phyloP scores from a whole-genome alignment of 2,329 filamentous ascomycete genomes.

The Cryphonectria parasitica region DNA sequence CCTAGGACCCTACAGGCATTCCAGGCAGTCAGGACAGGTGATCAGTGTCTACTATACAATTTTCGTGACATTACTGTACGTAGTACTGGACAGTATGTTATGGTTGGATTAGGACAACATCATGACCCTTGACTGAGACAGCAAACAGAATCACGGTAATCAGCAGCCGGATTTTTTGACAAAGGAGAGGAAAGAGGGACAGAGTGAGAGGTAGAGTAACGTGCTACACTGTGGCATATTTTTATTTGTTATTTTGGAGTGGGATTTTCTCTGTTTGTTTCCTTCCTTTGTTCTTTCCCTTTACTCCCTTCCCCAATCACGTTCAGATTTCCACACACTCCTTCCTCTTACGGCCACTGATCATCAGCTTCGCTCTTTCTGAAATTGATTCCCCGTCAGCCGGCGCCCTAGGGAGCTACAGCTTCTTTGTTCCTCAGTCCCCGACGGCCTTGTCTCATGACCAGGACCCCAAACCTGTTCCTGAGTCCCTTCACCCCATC shows the following conservation, averaged over 20 bases:
- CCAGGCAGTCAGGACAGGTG: too few relatives aligned
- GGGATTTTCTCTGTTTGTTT: too few relatives aligned
- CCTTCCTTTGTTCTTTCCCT: not conserved
- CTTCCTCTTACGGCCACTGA: constrained; percentile 1
- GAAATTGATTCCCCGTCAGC: not conserved
- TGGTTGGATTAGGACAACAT: too few relatives aligned
- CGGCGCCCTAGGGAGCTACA: not conserved
- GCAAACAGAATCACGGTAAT: too few relatives aligned
- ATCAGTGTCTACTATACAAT: not conserved
- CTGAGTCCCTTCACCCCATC: not conserved
- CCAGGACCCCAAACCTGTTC: constrained; percentile 4
- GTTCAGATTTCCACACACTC: not conserved
- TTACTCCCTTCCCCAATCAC: not conserved
- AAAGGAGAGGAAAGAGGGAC: too few relatives aligned
- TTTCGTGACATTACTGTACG: not conserved
- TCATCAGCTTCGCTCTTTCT: not conserved
- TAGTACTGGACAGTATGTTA: not conserved
- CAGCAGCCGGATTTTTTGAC: too few relatives aligned
- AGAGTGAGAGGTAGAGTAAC: too few relatives aligned
- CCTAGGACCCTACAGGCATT: too few relatives aligned
- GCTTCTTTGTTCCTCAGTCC: not conserved
- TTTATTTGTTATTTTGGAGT: too few relatives aligned
- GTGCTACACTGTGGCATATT: too few relatives aligned
- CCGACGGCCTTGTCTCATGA: not conserved
- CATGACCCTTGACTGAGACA: too few relatives aligned